Conservation (phyloP, 352 stramenopile genomes). For the Globisporangium uncinulatum region DNA sequence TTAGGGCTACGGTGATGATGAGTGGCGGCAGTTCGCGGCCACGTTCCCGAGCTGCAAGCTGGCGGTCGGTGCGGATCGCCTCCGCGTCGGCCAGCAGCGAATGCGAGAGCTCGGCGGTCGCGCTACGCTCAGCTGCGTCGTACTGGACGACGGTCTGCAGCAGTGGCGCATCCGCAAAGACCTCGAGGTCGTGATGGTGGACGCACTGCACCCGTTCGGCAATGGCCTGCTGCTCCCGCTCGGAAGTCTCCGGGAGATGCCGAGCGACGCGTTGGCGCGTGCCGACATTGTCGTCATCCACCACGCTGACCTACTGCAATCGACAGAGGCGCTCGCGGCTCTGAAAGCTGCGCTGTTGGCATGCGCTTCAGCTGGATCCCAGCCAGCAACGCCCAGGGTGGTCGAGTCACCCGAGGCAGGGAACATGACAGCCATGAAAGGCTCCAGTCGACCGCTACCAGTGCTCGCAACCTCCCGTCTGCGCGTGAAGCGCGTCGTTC, state of each 20-base stretch:
- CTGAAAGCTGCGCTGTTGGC: slow-evolving; percentile 15
- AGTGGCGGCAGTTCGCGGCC: slow-evolving; percentile 51
- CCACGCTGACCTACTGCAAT: slow-evolving; percentile 39
- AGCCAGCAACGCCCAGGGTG: too few species aligned
- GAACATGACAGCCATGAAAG: neutral
- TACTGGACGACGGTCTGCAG: slow-evolving; percentile 68
- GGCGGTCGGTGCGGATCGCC: slow-evolving; percentile 31
- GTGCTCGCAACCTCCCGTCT: slow-evolving; percentile 53
- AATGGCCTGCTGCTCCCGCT: slow-evolving; percentile 50
- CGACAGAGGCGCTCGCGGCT: slow-evolving; percentile 4
- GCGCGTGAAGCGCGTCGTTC: slow-evolving; percentile 26
- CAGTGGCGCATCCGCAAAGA: slow-evolving; percentile 60
- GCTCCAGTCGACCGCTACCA: neutral
- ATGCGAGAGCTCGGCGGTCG: slow-evolving; percentile 8
- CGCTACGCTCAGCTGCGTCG: slow-evolving; percentile 26
- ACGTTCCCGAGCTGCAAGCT: slow-evolving; percentile 39
- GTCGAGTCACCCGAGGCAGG: too few species aligned
- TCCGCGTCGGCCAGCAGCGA: slow-evolving; percentile 14
- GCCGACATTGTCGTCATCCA: slow-evolving; percentile 57
- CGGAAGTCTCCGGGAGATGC: slow-evolving; percentile 48
- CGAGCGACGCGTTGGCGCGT: slow-evolving; percentile 30
- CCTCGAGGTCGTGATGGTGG: slow-evolving; percentile 68
- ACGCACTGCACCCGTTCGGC: slow-evolving; percentile 60
- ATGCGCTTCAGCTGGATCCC: slow-evolving; percentile 2
- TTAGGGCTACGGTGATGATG: slow-evolving; percentile 58